Evolutionary conservation across 192 early-diverging fungal genomes (phyloP).

Genomic region (Thamnidium elegans): DNA sequence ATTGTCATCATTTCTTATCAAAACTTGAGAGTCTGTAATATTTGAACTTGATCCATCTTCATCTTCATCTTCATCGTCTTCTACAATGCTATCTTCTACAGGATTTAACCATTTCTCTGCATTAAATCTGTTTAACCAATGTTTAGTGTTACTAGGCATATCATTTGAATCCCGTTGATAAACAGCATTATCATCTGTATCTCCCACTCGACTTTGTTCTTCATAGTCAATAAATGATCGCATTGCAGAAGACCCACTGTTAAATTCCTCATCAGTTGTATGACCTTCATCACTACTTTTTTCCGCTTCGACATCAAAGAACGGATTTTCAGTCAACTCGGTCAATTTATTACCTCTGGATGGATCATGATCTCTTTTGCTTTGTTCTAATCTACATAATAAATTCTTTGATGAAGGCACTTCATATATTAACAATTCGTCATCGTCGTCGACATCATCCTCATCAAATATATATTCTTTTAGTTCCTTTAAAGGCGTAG

Average conservation of each 20-base stretch:
- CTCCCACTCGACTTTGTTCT: background rate
- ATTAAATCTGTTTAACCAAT: background rate
- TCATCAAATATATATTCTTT: too few species aligned
- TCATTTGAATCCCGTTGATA: too few species aligned
- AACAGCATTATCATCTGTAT: background rate
- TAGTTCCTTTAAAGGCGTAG: too few species aligned
- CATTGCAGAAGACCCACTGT: constrained; percentile 4
- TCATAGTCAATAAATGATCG: constrained; percentile 49
- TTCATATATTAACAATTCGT: too few species aligned
- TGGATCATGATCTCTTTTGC: background rate
- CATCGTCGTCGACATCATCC: background rate
- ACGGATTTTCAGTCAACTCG: constrained; percentile 12
- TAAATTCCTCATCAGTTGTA: constrained; percentile 27
- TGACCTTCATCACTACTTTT: constrained; percentile 30
- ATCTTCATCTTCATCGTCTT: background rate
- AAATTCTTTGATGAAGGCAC: too few species aligned
- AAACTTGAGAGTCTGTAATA: too few species aligned
- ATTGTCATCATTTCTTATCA: too few species aligned
- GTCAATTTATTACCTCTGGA: background rate
- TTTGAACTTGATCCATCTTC: background rate
- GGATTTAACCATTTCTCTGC: constrained; percentile 6
- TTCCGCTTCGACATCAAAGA: constrained; percentile 44
- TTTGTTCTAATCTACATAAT: background rate
- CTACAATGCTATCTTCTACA: background rate
- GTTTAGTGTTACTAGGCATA: background rate